These are phyloP conservation scores for Saccharomyces hybrid DNA, from an alignment of 1,139 yeast genomes.

Conservation along the genomic window DNA sequence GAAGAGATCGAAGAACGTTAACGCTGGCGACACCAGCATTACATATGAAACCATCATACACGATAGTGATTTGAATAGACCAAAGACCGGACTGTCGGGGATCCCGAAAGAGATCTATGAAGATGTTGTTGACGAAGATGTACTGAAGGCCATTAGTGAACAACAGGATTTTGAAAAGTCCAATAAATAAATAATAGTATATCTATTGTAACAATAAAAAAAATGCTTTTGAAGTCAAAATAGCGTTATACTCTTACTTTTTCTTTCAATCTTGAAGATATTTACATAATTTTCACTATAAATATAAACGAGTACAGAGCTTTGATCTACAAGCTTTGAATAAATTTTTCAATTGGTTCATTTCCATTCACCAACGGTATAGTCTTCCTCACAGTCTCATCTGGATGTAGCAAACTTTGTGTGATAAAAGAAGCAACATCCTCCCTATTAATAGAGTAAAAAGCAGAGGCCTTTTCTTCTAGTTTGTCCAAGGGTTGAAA, in stretches of 20 bases:
- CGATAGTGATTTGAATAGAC: constrained; percentile 41
- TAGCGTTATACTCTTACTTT: neutral
- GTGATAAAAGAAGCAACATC: constrained; percentile 29
- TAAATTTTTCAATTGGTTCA: constrained; percentile 25
- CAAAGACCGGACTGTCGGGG: constrained; percentile 52
- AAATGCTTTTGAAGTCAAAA: neutral
- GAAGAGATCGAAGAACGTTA: constrained; percentile 27
- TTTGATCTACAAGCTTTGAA: constrained; percentile 11
- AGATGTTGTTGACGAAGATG: constrained; percentile 49
- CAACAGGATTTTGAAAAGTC: constrained; percentile 53
- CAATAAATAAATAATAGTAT: neutral
- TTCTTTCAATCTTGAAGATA: neutral
- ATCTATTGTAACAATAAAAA: neutral
- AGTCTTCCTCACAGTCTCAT: constrained; percentile 27
- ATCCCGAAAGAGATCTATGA: constrained; percentile 54
- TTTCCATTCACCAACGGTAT: constrained; percentile 34
- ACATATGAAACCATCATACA: constrained; percentile 46
- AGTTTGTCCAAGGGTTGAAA: constrained; percentile 19
- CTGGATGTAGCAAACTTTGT: constrained; percentile 22
- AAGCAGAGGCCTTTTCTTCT: constrained; percentile 9
- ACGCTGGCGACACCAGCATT: constrained; percentile 26
- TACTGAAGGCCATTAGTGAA: constrained; percentile 51
- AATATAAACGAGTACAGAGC: neutral
- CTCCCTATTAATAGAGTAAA: constrained; percentile 19
- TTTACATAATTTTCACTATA: neutral